These are phyloP conservation scores for Teratosphaeria nubilosa DNA, from an alignment of 2,329 filamentous ascomycete genomes.

Conservation along the genomic window DNA sequence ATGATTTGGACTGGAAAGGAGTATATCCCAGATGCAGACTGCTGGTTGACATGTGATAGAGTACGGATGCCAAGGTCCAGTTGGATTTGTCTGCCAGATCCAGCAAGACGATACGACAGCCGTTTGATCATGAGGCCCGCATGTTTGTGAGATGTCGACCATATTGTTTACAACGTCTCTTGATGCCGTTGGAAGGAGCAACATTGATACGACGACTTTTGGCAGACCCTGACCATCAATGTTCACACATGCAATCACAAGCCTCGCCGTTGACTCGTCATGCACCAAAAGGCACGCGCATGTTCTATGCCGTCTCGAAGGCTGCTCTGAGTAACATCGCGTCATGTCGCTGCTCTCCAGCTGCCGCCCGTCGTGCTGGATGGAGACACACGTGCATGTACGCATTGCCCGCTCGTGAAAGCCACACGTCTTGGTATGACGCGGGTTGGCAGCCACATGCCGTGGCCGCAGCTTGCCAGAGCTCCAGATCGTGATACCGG, in stretches of 20 bases:
- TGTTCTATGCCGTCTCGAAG: neutral
- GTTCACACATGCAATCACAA: neutral
- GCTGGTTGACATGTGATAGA: neutral
- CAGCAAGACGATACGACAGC: neutral
- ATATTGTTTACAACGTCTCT: neutral
- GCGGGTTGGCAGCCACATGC: too few species aligned
- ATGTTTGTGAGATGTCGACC: neutral
- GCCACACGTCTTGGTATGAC: neutral
- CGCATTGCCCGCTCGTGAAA: neutral
- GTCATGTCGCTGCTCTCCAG: neutral
- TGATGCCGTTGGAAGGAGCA: neutral
- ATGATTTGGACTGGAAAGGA: conserved; percentile 1
- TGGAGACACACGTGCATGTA: neutral
- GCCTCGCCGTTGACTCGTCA: neutral
- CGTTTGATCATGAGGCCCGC: neutral
- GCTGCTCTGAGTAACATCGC: neutral
- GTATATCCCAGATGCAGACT: neutral
- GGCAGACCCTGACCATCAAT: neutral
- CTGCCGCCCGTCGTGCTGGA: neutral
- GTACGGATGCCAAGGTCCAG: neutral
- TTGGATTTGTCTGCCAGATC: neutral
- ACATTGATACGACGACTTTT: neutral
- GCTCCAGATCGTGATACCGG: neutral
- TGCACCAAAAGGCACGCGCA: neutral
- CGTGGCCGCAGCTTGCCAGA: neutral